Conservation (phyloP, 768 basidiomycete genomes). For the Pleurotus giganteus region DNA sequence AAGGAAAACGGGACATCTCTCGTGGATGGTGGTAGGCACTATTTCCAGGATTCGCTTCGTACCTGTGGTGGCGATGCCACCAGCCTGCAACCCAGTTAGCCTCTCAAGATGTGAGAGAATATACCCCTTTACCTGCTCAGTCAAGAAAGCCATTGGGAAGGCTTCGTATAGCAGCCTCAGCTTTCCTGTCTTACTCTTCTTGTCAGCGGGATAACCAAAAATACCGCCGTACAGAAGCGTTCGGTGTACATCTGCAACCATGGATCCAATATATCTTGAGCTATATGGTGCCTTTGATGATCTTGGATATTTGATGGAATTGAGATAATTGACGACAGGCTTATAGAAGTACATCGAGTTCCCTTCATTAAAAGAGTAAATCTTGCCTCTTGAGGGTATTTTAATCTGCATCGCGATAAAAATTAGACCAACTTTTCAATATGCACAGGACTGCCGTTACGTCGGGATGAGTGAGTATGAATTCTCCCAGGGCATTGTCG, state of each 20-base stretch:
- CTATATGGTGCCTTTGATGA: conserved; percentile 83
- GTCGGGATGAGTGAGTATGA: conserved; percentile 97
- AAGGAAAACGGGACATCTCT: conserved; percentile 90
- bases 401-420: conserved; percentile 56
- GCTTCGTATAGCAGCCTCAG: conserved; percentile 94
- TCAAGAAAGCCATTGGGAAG: conserved; percentile 96
- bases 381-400: conserved; percentile 93
- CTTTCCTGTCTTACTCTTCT: conserved; percentile 96
- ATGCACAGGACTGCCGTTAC: conserved; percentile 37
- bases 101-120: not conserved
- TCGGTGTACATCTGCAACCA: conserved; percentile 98
- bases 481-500: conserved; percentile 93
- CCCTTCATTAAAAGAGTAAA: conserved; percentile 99
- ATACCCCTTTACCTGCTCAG: conserved; percentile 78
- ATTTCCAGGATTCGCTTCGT: conserved; percentile 93
- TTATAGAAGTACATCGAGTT: conserved; percentile 93
- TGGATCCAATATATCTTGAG: conserved; percentile 93
- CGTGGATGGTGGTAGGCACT: conserved; percentile 80
- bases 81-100: conserved; percentile 57
- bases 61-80: conserved; percentile 95
- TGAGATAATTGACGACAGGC: conserved; percentile 78
- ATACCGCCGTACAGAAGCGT: conserved; percentile 97
- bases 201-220: conserved; percentile 97
- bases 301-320: conserved; percentile 88
- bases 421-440: not conserved